Evolutionary conservation across 1,284 basidiomycete genomes (phyloP), one percentile per base, ranked within the genome.

Genomic region (Apiotrichum sp.): DNA sequence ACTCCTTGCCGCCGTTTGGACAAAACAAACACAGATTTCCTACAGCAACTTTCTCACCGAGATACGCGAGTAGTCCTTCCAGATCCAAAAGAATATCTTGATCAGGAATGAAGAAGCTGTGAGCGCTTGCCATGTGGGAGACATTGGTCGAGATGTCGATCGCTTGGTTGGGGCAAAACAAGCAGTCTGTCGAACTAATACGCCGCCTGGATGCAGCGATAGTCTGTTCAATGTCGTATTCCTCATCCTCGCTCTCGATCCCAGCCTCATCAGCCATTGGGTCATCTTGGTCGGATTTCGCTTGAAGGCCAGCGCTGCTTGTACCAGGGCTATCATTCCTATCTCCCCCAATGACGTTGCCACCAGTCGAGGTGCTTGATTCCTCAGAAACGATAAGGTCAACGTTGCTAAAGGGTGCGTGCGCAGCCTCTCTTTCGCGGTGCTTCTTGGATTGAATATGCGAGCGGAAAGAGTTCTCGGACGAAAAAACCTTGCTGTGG

Each of bases 51-150:
- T 97, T 97, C 77, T 98, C 92, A 3, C 90, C 91, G 6, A 99
- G 83, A 74, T 96, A 93, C 1, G 79, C 78, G 55, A 98, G 78
- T 35, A 99, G 82, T 3, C 95, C 96, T 1, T 83, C 64, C 34
- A 88, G 75, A 74, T 98, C 91, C 63, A 88, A 78, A 59, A 98
- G 84, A 73, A 89, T 95, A 45, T 97, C 90, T 41, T 84, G 84
- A 64, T 98, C 95, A 45, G 96, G 96, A 58, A 99, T 81, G 80
- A 96, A 98, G 82, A 98, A 98, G 32, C 92, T 92, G 76, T 98
- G 96, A 0, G 76, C 76, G 44, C 77, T 74, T 36, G 86, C 84
- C 96, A 99, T 98, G 80, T 98, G 96, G 0, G 80, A 78, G 22
- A 96, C 80, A 65, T 87, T 92, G 6, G 80, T 81, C 6, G 84